Percentiles rank a stretch among this genome's conserved stretches.
Evolutionary conservation across 2,329 filamentous ascomycete genomes (phyloP).

Genomic region (Sporothrix euskadiensis): DNA sequence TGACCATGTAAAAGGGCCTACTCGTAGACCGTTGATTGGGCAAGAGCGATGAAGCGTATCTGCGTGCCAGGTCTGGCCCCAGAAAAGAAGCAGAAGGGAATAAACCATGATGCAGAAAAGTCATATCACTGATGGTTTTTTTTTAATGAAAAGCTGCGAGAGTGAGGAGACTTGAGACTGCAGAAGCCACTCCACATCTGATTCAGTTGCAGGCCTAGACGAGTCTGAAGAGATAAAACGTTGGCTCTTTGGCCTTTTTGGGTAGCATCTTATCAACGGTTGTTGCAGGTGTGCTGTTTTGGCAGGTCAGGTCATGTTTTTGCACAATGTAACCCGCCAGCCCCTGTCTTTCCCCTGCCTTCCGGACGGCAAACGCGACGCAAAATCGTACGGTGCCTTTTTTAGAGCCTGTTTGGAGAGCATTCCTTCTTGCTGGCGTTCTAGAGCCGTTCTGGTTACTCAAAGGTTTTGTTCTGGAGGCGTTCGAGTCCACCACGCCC

Average conservation of each 20-base stretch:
- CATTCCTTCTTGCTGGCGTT: background rate
- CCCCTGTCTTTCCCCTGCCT: background rate
- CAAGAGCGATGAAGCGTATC: background rate
- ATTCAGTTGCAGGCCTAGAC: conserved; percentile 4
- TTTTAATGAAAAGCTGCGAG: background rate
- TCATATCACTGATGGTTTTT: too few relatives aligned
- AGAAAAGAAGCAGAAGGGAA: background rate
- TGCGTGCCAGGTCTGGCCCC: background rate
- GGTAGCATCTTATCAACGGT: background rate
- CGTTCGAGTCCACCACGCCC: background rate
- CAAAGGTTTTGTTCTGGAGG: background rate
- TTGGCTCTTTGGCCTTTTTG: background rate
- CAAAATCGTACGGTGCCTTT: conserved; percentile 12
- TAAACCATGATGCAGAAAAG: too few relatives aligned
- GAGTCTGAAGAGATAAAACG: background rate
- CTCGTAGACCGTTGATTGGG: conserved; percentile 3
- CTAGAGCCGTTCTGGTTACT: background rate
- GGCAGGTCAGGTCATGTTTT: conserved; percentile 1
- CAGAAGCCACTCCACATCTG: conserved; percentile 9
- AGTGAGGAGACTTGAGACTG: background rate
- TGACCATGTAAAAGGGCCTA: background rate
- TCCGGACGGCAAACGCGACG: background rate
- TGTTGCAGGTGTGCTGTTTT: background rate
- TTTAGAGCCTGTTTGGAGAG: background rate
- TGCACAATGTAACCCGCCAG: background rate